phyloP scores from a whole-genome alignment of 2,329 filamentous ascomycete genomes.

The Fusarium camptoceras region DNA sequence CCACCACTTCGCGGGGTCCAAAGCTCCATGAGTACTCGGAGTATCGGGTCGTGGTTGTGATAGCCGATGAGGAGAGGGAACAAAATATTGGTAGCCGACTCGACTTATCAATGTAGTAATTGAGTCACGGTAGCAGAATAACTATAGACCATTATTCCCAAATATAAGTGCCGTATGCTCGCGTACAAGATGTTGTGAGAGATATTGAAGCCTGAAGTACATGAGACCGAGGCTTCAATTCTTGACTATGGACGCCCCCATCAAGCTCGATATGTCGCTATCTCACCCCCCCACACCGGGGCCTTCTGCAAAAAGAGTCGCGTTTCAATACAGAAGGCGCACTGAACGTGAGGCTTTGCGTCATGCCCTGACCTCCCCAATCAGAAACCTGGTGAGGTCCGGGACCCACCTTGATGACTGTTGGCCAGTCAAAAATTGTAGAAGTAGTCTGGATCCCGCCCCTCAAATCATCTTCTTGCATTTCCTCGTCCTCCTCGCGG shows the following conservation, averaged over 20 bases:
- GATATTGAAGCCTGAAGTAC: not conserved
- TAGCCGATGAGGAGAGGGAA: not conserved
- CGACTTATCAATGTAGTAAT: not conserved
- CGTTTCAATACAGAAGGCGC: slow-evolving; percentile 1
- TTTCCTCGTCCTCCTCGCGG: slow-evolving; percentile 56
- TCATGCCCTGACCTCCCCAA: slow-evolving; percentile 49
- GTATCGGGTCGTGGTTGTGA: slow-evolving; percentile 1
- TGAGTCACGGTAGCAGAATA: not conserved
- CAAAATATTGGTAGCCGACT: not conserved
- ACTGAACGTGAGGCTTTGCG: slow-evolving; percentile 36
- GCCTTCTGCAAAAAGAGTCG: not conserved
- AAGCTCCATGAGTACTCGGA: slow-evolving; percentile 23
- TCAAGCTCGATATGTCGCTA: not conserved
- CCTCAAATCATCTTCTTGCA: slow-evolving; percentile 66
- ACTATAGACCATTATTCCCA: not conserved
- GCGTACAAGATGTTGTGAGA: not conserved
- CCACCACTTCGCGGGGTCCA: slow-evolving; percentile 29
- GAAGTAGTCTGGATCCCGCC: slow-evolving; percentile 57
- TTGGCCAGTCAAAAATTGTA: slow-evolving; percentile 62
- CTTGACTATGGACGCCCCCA: not conserved
- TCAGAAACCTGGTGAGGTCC: slow-evolving; percentile 45
- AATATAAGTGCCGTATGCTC: not conserved
- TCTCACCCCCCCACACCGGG: not conserved
- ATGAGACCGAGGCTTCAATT: not conserved
- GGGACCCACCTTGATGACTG: slow-evolving; percentile 57